Evolutionary conservation across 768 basidiomycete genomes (phyloP).

Genomic region (Amylocystis lapponica): DNA sequence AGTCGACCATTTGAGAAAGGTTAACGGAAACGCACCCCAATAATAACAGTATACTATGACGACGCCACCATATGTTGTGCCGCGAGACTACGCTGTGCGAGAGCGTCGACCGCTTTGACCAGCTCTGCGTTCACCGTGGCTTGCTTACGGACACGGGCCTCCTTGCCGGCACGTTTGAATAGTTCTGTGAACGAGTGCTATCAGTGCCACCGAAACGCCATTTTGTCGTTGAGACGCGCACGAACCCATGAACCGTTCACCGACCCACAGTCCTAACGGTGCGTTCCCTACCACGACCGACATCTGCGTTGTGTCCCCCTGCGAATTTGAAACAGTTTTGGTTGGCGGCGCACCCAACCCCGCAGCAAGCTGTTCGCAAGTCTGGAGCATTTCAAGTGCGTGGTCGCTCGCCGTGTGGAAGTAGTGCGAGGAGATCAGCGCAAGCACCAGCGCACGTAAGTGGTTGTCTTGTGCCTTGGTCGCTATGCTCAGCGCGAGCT

Average conservation of each 20-base stretch:
- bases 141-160: constrained; percentile 41
- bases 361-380: constrained; percentile 65
- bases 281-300: constrained; percentile 46
- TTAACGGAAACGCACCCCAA: too few relatives aligned
- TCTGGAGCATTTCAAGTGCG: constrained; percentile 57
- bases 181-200: constrained; percentile 43
- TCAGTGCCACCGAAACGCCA: not conserved
- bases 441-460: constrained; percentile 62
- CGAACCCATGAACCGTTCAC: constrained; percentile 61
- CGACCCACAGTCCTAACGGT: constrained; percentile 64
- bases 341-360: constrained; percentile 52
- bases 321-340: constrained; percentile 14
- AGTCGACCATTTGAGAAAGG: too few relatives aligned
- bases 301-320: constrained; percentile 3
- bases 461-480: constrained; percentile 63
- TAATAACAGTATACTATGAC: too few relatives aligned
- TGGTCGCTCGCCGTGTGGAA: constrained; percentile 66
- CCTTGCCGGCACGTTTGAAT: constrained; percentile 51
- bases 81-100: constrained; percentile 11
- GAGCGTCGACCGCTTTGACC: constrained; percentile 13
- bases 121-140: constrained; percentile 34
- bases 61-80: too few relatives aligned
- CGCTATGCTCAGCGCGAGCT: constrained; percentile 52
- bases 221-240: constrained; percentile 4
- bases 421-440: constrained; percentile 66